These are phyloP conservation scores for Arthrobotrys musiformis DNA, from an alignment of 2,329 filamentous ascomycete species.

Conservation along the genomic window DNA sequence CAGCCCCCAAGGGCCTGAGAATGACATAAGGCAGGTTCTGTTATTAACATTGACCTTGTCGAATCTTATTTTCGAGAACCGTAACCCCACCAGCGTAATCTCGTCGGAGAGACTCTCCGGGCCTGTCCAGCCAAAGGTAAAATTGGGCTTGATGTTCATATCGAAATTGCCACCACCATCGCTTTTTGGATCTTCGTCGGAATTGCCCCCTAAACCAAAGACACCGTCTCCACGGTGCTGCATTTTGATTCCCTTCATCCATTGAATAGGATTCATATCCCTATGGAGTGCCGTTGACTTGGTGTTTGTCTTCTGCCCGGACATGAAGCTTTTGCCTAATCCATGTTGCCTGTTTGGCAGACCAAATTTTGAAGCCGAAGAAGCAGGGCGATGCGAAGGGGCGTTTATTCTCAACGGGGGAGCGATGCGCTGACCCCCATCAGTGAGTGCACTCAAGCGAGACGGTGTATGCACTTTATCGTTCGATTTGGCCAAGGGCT, in stretches of 20 bases:
- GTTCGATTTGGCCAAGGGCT: slow-evolving; percentile 64
- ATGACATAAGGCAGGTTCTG: slow-evolving; percentile 68
- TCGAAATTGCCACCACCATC: slow-evolving; percentile 15
- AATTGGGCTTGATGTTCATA: slow-evolving; percentile 48
- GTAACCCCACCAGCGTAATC: slow-evolving; percentile 71
- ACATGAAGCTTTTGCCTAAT: slow-evolving; percentile 47
- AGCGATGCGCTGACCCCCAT: slow-evolving; percentile 26
- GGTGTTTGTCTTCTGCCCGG: slow-evolving; percentile 37
- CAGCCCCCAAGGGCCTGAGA: slow-evolving; percentile 71
- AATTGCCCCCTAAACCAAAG: slow-evolving; percentile 49
- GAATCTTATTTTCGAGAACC: slow-evolving; percentile 71
- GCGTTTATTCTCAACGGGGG: slow-evolving; percentile 28
- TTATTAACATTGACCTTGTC: slow-evolving; percentile 70
- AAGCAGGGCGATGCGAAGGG: slow-evolving; percentile 26
- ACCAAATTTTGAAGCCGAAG: slow-evolving; percentile 25
- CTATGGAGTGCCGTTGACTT: slow-evolving; percentile 45
- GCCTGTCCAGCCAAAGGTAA: slow-evolving; percentile 59
- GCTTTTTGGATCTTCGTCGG: slow-evolving; percentile 25
- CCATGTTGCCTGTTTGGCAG: slow-evolving; percentile 27
- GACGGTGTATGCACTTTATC: slow-evolving; percentile 19
- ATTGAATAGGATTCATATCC: slow-evolving; percentile 71
- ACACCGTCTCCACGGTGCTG: slow-evolving; percentile 62
- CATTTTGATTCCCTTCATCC: slow-evolving; percentile 75
- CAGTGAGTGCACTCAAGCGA: slow-evolving; percentile 17
- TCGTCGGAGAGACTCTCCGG: slow-evolving; percentile 71